Evolutionary conservation across 208 protist species (phyloP).

Genomic region (Acanthamoeba sp.): DNA sequence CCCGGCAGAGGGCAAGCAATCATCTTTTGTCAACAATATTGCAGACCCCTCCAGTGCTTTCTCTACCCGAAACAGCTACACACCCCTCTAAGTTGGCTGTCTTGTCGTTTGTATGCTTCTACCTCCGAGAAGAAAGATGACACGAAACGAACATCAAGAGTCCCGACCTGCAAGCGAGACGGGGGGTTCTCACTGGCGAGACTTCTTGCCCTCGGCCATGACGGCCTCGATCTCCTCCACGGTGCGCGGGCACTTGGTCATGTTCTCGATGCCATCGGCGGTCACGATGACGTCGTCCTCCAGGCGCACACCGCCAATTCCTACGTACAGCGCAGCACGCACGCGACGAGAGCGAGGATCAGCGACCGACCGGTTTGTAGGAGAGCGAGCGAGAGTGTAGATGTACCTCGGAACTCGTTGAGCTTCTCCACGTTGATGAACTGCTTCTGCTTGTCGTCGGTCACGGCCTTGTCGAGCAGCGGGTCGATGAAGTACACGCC

Average conservation of each 20-base stretch:
- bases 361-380: background rate
- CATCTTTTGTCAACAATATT: too few species aligned
- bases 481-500: conserved; percentile 91
- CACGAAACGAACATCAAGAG: too few species aligned
- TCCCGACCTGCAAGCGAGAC: too few species aligned
- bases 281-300: conserved; percentile 98
- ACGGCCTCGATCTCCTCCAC: conserved; percentile 91
- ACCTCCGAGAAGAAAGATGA: too few species aligned
- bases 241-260: conserved; percentile 89
- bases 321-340: conserved; percentile 82
- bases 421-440: conserved; percentile 94
- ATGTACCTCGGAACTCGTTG: conserved; percentile 77
- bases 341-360: background rate
- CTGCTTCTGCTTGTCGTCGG: conserved; percentile 88
- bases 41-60: too few species aligned
- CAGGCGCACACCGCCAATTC: conserved; percentile 97
- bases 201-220: conserved; percentile 78
- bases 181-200: too few species aligned
- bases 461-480: conserved; percentile 91
- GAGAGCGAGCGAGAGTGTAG: too few species aligned
- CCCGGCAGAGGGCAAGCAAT: too few species aligned
- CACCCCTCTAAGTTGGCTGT: too few species aligned
- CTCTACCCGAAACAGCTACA: too few species aligned
- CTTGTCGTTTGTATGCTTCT: too few species aligned
- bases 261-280: conserved; percentile 88